Conservation (phyloP, 768 basidiomycete genomes). For the Lactarius deliciosus region DNA sequence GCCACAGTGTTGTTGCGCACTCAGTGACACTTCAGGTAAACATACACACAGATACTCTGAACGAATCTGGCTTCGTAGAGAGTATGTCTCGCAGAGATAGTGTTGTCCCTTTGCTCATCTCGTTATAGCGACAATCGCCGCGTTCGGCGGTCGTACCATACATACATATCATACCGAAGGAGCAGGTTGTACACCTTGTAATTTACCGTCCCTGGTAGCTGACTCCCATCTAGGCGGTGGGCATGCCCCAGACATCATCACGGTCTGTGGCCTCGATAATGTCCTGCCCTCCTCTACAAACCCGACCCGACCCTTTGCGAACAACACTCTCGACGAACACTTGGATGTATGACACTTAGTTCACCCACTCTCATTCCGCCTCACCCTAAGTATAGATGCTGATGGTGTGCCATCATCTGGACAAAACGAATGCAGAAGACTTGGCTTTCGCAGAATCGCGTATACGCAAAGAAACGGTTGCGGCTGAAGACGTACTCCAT, state of each 20-base stretch:
- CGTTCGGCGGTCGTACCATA: constrained; percentile 88
- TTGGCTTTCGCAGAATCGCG: constrained; percentile 95
- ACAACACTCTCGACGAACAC: constrained; percentile 95
- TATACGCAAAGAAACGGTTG: constrained; percentile 94
- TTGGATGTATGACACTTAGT: constrained; percentile 66
- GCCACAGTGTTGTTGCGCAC: background rate
- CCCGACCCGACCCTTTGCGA: constrained; percentile 88
- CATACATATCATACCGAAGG: constrained; percentile 98
- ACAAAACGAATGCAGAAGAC: constrained; percentile 89
- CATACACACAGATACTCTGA: constrained; percentile 96
- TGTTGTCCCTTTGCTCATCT: background rate
- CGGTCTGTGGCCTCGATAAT: constrained; percentile 87
- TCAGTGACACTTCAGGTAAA: constrained; percentile 56
- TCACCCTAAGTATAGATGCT: constrained; percentile 67
- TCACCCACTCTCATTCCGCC: constrained; percentile 6
- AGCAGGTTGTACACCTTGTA: constrained; percentile 54
- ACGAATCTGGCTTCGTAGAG: constrained; percentile 97
- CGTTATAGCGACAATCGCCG: constrained; percentile 73
- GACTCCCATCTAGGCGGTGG: constrained; percentile 63
- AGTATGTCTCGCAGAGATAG: constrained; percentile 46
- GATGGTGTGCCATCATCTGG: constrained; percentile 99
- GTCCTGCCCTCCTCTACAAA: constrained; percentile 97
- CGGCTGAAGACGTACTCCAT: constrained; percentile 94
- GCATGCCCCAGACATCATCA: constrained; percentile 97
- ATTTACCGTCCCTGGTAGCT: background rate